Evolutionary conservation across 2,329 filamentous ascomycete genomes (phyloP).

Genomic region (Paecilomyces dactylethromorphus): DNA sequence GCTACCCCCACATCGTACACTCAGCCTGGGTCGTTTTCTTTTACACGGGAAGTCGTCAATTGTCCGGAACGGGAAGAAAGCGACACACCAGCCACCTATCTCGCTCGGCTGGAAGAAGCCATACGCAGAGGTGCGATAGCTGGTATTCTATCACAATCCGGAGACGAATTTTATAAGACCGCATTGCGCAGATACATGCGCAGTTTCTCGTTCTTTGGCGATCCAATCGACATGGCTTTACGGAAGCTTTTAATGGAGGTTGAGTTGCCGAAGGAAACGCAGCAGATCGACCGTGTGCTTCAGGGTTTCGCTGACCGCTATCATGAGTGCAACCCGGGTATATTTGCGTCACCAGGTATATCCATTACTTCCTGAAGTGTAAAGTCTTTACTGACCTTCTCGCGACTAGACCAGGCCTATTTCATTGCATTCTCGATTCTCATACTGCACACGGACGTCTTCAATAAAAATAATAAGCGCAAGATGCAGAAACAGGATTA

Average conservation of each 20-base stretch:
- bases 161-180: constrained; percentile 73
- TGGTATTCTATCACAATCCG: constrained; percentile 76
- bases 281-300: constrained; percentile 92
- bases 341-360: constrained; percentile 69
- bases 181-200: constrained; percentile 93
- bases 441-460: constrained; percentile 96
- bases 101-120: constrained; percentile 73
- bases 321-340: constrained; percentile 95
- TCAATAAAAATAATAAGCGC: constrained; percentile 99
- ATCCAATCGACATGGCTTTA: constrained; percentile 96
- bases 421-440: constrained; percentile 96
- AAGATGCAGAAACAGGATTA: constrained; percentile 98
- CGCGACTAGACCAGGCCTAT: constrained; percentile 72
- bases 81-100: constrained; percentile 84
- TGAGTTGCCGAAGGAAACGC: constrained; percentile 91
- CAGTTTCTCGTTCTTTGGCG: constrained; percentile 88
- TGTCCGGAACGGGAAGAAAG: constrained; percentile 77
- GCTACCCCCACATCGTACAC: constrained; percentile 64
- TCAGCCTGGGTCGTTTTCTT: constrained; percentile 75
- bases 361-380: not conserved
- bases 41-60: constrained; percentile 61
- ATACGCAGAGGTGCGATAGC: constrained; percentile 78
- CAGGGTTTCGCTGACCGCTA: constrained; percentile 95
- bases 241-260: constrained; percentile 95
- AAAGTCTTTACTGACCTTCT: constrained; percentile 5